Evolutionary conservation across 441 rosid genomes (phyloP).

Genomic region (Cnidoscolus chayamansa): DNA sequence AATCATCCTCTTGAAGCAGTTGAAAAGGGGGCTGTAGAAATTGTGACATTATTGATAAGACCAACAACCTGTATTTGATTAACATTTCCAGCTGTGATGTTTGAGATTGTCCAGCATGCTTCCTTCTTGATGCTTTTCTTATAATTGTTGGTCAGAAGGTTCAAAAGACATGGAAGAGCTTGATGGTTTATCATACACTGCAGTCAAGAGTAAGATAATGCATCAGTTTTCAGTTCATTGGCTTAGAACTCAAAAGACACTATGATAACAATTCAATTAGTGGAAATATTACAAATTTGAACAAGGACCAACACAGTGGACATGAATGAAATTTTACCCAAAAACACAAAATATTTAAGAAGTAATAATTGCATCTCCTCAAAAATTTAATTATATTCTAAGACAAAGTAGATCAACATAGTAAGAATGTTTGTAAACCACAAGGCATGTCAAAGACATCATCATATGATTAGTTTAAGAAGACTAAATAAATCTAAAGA

Average conservation of each 20-base stretch:
- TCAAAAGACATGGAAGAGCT: conserved; percentile 62
- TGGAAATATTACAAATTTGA: background rate
- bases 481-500: background rate
- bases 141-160: conserved; percentile 51
- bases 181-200: conserved; percentile 53
- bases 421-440: background rate
- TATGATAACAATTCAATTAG: background rate
- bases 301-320: background rate
- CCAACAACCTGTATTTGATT: conserved; percentile 71
- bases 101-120: conserved; percentile 93
- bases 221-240: conserved; percentile 1
- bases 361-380: background rate
- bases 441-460: background rate
- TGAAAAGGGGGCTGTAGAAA: conserved; percentile 35
- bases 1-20: conserved; percentile 43
- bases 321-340: background rate
- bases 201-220: background rate
- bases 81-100: conserved; percentile 83
- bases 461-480: background rate
- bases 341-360: background rate
- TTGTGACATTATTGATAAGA: background rate
- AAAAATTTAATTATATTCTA: background rate
- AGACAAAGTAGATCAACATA: background rate
- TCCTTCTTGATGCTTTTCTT: conserved; percentile 84
- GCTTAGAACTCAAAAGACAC: background rate